phyloP scores from a whole-genome alignment of 164 flowering plant genomes.

The Chloranthus sessilifolius region DNA sequence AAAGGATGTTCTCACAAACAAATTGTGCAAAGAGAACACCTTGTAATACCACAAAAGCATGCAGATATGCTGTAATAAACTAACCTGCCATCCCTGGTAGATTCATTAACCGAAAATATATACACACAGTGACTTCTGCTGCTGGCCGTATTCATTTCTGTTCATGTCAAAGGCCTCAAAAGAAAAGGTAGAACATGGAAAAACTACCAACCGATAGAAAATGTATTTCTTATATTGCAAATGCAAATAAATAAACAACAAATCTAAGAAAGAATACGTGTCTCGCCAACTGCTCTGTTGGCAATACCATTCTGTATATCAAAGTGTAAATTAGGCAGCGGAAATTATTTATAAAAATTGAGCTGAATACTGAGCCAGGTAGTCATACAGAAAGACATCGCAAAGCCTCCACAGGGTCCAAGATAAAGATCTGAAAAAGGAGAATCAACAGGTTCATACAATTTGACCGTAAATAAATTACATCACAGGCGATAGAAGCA shows the following conservation, averaged over 20 bases:
- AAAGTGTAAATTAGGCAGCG: constrained; percentile 16
- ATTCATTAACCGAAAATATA: constrained; percentile 51
- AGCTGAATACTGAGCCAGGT: constrained; percentile 4
- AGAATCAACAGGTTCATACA: constrained; percentile 2
- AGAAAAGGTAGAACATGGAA: neutral
- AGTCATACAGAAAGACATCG: constrained; percentile 56
- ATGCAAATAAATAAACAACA: neutral
- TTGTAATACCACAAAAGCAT: neutral
- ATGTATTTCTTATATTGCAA: neutral
- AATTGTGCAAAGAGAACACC: too few relatives aligned
- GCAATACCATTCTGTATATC: constrained; percentile 68
- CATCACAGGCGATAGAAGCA: neutral
- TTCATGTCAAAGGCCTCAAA: constrained; percentile 17
- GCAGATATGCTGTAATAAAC: neutral
- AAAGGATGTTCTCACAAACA: too few relatives aligned
- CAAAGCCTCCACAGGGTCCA: constrained; percentile 56
- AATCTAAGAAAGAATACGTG: constrained; percentile 52
- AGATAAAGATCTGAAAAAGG: constrained; percentile 41
- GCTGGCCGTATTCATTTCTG: constrained; percentile 90
- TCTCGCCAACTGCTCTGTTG: constrained; percentile 90
- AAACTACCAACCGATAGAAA: neutral
- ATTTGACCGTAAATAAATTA: neutral
- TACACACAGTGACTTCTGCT: constrained; percentile 86
- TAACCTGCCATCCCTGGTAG: constrained; percentile 47
- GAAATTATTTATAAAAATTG: neutral